phyloP scores from a whole-genome alignment of 164 flowering plant species.

The Kalanchoe fedtschenkoi region DNA sequence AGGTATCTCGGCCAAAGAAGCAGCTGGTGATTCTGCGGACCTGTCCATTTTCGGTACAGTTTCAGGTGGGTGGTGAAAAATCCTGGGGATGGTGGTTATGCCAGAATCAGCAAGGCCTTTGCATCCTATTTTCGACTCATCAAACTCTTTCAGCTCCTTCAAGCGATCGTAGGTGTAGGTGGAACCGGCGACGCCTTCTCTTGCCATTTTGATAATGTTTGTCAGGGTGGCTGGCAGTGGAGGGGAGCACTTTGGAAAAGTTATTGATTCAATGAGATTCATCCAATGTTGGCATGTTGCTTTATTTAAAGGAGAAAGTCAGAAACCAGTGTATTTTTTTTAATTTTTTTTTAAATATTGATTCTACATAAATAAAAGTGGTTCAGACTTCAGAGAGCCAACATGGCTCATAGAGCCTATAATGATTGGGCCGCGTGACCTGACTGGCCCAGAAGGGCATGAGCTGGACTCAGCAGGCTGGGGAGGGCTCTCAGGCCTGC shows the following conservation, averaged over 20 bases:
- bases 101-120: conserved; percentile 30
- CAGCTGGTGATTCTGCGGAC: background rate
- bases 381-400: too few species aligned
- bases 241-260: background rate
- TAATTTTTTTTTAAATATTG: too few species aligned
- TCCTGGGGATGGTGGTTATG: conserved; percentile 22
- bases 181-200: background rate
- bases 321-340: too few species aligned
- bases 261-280: background rate
- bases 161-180: conserved; percentile 10
- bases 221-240: background rate
- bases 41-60: background rate
- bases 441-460: too few species aligned
- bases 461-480: too few species aligned
- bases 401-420: too few species aligned
- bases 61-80: conserved; percentile 30
- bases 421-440: too few species aligned
- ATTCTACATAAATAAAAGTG: too few species aligned
- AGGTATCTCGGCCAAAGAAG: conserved; percentile 8
- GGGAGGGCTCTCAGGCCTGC: too few species aligned
- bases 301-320: too few species aligned
- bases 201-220: background rate
- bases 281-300: too few species aligned
- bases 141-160: conserved; percentile 25
- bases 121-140: conserved; percentile 33